These are phyloP conservation scores for Ogataea pini DNA, from an alignment of 805 yeast species.

Conservation along the genomic window DNA sequence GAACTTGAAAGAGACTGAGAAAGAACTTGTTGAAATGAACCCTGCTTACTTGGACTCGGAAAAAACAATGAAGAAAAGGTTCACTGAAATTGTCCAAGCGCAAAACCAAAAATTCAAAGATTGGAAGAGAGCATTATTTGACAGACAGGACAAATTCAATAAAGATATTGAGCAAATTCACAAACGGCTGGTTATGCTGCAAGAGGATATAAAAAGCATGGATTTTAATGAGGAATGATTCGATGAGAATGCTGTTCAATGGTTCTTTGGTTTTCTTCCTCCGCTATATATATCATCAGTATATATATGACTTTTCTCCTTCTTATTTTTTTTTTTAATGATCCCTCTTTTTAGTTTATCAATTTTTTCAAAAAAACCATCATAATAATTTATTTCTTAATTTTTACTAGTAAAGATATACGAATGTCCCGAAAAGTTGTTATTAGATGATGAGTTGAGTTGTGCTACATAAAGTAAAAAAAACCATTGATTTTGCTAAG, in stretches of 20 bases:
- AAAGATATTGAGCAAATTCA: conserved; percentile 50
- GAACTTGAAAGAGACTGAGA: conserved; percentile 40
- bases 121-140: conserved; percentile 58
- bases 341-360: conserved; percentile 2
- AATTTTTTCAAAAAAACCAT: neutral
- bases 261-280: conserved; percentile 1
- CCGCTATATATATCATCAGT: neutral
- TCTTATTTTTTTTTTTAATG: neutral
- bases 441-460: neutral
- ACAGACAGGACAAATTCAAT: conserved; percentile 57
- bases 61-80: conserved; percentile 43
- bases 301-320: neutral
- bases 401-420: too few relatives aligned
- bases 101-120: conserved; percentile 62
- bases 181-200: conserved; percentile 38
- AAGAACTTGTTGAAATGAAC: conserved; percentile 41
- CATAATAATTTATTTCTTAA: neutral
- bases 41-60: conserved; percentile 50
- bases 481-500: conserved; percentile 10
- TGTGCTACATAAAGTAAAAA: neutral
- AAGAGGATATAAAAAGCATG: conserved; percentile 30
- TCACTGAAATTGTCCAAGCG: conserved; percentile 41
- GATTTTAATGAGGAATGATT: conserved; percentile 11
- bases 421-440: neutral
- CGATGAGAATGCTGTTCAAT: conserved; percentile 2